Evolutionary conservation across 306 rosid genomes (phyloP).

Genomic region (Lupinus albus): DNA sequence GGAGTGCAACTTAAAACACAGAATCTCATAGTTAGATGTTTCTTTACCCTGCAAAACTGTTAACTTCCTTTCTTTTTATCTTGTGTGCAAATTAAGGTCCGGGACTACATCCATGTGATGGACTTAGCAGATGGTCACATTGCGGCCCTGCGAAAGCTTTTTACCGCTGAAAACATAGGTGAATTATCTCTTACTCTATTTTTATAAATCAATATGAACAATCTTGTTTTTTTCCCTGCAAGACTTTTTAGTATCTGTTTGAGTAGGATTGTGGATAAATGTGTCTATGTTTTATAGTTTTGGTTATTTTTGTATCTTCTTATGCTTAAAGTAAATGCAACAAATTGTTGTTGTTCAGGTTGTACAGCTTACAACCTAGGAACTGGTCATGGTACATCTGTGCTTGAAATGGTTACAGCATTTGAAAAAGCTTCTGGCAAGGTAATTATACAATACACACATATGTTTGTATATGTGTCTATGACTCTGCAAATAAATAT

Average conservation of each 20-base stretch:
- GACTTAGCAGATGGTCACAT: conserved; percentile 98
- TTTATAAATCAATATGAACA: background rate
- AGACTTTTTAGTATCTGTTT: conserved; percentile 7
- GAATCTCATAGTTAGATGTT: no score
- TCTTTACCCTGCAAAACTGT: conserved; percentile 8
- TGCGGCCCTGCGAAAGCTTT: conserved; percentile 87
- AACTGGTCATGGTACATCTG: conserved; percentile 89
- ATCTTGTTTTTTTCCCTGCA: conserved; percentile 4
- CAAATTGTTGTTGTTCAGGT: conserved; percentile 53
- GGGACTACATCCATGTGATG: conserved; percentile 98
- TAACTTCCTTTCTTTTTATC: conserved; percentile 8
- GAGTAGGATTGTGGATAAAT: background rate
- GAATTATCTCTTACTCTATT: conserved; percentile 16
- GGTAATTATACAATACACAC: conserved; percentile 44
- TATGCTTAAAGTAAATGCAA: conserved; percentile 30
- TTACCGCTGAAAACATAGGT: conserved; percentile 68
- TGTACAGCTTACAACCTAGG: conserved; percentile 90
- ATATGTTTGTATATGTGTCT: no score
- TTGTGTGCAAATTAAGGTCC: conserved; percentile 57
- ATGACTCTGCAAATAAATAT: background rate
- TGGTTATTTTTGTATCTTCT: conserved; percentile 6
- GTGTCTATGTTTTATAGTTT: conserved; percentile 13
- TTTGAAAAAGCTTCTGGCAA: conserved; percentile 86
- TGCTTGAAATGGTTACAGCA: conserved; percentile 89
- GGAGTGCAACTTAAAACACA: no score